Evolutionary conservation across 345 rosid genomes (phyloP).

Genomic region (Syzygium jambos): DNA sequence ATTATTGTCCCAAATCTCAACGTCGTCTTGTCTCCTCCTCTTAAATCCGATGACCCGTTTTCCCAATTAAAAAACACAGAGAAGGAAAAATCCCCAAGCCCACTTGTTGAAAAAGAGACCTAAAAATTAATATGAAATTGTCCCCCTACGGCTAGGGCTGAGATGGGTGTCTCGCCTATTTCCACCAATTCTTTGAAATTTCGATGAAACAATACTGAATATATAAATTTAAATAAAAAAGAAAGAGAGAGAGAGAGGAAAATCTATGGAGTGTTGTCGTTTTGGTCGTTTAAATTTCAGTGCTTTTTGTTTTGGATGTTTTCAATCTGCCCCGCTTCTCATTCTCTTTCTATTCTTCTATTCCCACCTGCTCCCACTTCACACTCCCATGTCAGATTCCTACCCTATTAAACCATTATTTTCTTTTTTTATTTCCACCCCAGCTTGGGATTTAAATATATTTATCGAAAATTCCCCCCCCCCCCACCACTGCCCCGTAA

Average conservation of each 20-base stretch:
- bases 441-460: not conserved
- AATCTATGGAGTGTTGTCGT: not conserved
- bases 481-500: too few relatives aligned
- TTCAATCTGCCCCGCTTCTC: not conserved
- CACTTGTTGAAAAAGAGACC: not conserved
- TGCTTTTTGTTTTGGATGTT: not conserved
- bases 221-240: not conserved
- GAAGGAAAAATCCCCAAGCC: not conserved
- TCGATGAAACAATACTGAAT: not conserved
- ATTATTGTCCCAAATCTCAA: not conserved
- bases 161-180: not conserved
- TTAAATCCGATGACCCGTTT: not conserved
- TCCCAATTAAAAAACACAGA: not conserved
- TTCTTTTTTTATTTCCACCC: not conserved
- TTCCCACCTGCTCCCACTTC: not conserved
- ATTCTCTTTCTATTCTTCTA: not conserved
- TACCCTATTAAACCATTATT: not conserved
- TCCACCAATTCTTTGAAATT: not conserved
- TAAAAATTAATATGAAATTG: not conserved
- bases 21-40: constrained; percentile 1
- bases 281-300: not conserved
- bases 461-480: not conserved
- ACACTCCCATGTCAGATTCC: not conserved
- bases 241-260: not conserved
- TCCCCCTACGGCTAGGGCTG: not conserved